Evolutionary conservation across 1,284 basidiomycete species (phyloP).

Genomic region (Microbotryum lychnidis-dioicae): DNA sequence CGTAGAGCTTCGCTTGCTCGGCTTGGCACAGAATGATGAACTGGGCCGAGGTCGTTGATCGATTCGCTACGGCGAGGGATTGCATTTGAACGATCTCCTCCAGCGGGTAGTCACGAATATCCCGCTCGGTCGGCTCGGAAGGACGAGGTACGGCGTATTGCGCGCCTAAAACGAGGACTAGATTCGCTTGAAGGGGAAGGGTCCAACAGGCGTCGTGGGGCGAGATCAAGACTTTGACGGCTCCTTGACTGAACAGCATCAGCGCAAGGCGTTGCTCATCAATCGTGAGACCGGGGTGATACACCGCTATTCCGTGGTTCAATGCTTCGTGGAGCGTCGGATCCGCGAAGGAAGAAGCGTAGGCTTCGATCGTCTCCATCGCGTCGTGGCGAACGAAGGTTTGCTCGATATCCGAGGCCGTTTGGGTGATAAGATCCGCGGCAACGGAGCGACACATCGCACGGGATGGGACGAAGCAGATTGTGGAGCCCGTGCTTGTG

Average conservation of each 20-base stretch:
- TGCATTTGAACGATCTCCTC: conserved; percentile 87
- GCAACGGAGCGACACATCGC: conserved; percentile 70
- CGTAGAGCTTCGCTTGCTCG: conserved; percentile 67
- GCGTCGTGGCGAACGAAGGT: conserved; percentile 52
- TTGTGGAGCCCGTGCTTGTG: conserved; percentile 48
- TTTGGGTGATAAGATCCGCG: conserved; percentile 77
- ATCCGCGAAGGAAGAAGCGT: conserved; percentile 56
- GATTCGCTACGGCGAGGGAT: conserved; percentile 56
- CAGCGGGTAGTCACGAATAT: conserved; percentile 60
- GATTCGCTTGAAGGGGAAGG: conserved; percentile 66
- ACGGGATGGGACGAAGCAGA: conserved; percentile 87
- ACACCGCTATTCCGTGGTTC: conserved; percentile 82
- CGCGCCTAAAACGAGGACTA: conserved; percentile 84
- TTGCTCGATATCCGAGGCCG: conserved; percentile 61
- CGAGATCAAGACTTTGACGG: conserved; percentile 72
- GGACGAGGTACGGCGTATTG: conserved; percentile 52
- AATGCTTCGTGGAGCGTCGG: conserved; percentile 61
- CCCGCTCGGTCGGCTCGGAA: conserved; percentile 11
- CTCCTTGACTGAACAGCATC: conserved; percentile 70
- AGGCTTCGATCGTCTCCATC: conserved; percentile 49
- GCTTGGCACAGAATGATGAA: conserved; percentile 82
- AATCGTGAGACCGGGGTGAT: conserved; percentile 63
- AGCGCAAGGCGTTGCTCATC: conserved; percentile 69
- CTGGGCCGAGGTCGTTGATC: conserved; percentile 47
- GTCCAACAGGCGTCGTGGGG: conserved; percentile 80